phyloP scores from a whole-genome alignment of 306 rosid genomes.

The Inga oerstediana region DNA sequence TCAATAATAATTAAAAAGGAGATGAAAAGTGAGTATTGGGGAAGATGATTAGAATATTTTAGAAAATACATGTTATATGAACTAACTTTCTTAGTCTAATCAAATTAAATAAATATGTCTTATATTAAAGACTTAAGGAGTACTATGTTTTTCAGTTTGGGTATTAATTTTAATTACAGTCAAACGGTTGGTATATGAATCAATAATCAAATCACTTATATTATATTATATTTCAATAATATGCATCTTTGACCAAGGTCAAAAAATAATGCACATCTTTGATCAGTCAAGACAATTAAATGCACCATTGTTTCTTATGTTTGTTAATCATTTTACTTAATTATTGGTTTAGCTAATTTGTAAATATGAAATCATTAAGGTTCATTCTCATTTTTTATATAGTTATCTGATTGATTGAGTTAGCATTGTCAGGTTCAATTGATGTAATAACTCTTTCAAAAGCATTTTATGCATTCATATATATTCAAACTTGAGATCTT shows the following conservation, averaged over 20 bases:
- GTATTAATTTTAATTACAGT: neutral
- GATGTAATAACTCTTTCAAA: too few species aligned
- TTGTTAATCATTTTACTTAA: neutral
- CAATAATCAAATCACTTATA: neutral
- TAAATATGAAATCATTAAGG: neutral
- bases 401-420: too few species aligned
- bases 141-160: neutral
- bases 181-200: neutral
- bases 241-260: neutral
- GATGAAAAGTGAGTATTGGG: accelerated
- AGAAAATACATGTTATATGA: too few species aligned
- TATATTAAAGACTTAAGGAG: too few species aligned
- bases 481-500: too few species aligned
- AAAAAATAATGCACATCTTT: neutral
- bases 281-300: neutral
- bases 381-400: neutral
- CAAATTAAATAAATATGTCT: too few species aligned
- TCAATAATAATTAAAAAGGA: too few species aligned
- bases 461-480: too few species aligned
- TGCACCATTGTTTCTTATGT: neutral
- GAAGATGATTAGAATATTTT: too few species aligned
- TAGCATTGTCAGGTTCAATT: too few species aligned
- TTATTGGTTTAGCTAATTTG: neutral
- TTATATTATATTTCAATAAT: neutral
- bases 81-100: too few species aligned